A percentile compares a stretch with the other conserved stretches of the same genome.
Evolutionary conservation across 2,329 filamentous ascomycete species (phyloP).

Genomic region (Talaromyces islandicus): DNA sequence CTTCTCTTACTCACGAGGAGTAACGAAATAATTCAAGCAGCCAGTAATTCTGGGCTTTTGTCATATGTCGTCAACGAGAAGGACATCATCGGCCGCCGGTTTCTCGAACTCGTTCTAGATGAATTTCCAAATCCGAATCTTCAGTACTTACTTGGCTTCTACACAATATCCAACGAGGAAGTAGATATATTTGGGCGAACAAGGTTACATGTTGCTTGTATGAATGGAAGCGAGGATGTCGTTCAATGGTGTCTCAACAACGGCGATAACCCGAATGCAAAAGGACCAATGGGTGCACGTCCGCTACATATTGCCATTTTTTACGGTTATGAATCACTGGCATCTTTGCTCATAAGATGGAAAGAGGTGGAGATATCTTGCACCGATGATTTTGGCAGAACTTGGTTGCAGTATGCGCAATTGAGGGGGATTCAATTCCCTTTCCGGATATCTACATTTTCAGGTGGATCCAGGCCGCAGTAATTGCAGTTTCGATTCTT

Average conservation of each 20-base stretch:
- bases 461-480: too few relatives aligned
- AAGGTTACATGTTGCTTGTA: not conserved
- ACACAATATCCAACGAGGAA: not conserved
- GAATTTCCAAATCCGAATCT: not conserved
- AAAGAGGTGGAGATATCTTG: not conserved
- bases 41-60: not conserved
- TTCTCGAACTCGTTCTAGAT: not conserved
- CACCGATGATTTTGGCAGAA: not conserved
- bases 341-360: not conserved
- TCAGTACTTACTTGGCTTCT: not conserved
- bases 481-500: too few relatives aligned
- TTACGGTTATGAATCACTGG: not conserved
- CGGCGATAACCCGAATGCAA: not conserved
- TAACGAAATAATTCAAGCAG: not conserved
- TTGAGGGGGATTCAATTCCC: too few relatives aligned
- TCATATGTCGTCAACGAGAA: not conserved
- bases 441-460: too few relatives aligned
- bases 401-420: not conserved
- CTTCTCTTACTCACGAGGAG: not conserved
- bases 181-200: not conserved
- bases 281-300: not conserved
- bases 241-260: not conserved
- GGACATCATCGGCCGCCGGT: not conserved
- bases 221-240: not conserved
- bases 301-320: not conserved